Percentiles rank a stretch among this genome's conserved stretches.
These are phyloP conservation scores for Apiotrichum laibachii DNA, from an alignment of 1,284 basidiomycete genomes.

Conservation along the genomic window DNA sequence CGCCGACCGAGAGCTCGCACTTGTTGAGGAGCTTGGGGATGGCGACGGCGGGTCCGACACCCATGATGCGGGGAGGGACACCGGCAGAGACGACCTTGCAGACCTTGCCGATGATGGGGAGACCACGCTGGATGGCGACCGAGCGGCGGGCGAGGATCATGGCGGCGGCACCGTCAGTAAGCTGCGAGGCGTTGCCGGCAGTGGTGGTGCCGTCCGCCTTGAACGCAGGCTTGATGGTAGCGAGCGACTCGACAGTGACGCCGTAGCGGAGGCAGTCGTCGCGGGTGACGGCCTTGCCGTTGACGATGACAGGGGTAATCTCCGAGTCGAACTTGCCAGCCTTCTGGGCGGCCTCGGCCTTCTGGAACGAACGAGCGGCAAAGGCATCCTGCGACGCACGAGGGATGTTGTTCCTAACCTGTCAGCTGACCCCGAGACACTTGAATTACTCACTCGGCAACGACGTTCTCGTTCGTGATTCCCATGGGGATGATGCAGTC, in stretches of 20 bases:
- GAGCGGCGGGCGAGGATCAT: conserved; percentile 80
- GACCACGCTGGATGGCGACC: conserved; percentile 74
- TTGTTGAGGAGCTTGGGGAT: conserved; percentile 70
- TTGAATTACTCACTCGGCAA: conserved; percentile 48
- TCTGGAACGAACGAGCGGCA: conserved; percentile 73
- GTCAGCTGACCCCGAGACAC: conserved; percentile 53
- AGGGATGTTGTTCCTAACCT: conserved; percentile 58
- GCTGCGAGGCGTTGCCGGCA: conserved; percentile 71
- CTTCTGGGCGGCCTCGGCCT: conserved; percentile 76
- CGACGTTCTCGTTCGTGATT: conserved; percentile 87
- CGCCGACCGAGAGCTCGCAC: conserved; percentile 63
- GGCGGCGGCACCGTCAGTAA: conserved; percentile 93
- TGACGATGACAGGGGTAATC: conserved; percentile 74
- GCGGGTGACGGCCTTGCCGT: conserved; percentile 59
- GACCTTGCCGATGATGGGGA: conserved; percentile 87
- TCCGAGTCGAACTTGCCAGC: conserved; percentile 82
- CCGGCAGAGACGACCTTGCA: conserved; percentile 72
- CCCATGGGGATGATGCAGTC: conserved; percentile 93
- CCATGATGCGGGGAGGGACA: conserved; percentile 78
- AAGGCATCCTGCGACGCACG: conserved; percentile 79
- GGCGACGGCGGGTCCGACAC: conserved; percentile 81
- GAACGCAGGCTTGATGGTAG: conserved; percentile 86
- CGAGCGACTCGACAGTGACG: conserved; percentile 74
- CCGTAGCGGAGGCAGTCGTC: conserved; percentile 88
- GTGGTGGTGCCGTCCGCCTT: conserved; percentile 62